Conservation (phyloP, 345 rosid genomes). For the thale cress (Arabidopsis thaliana) region DNA sequence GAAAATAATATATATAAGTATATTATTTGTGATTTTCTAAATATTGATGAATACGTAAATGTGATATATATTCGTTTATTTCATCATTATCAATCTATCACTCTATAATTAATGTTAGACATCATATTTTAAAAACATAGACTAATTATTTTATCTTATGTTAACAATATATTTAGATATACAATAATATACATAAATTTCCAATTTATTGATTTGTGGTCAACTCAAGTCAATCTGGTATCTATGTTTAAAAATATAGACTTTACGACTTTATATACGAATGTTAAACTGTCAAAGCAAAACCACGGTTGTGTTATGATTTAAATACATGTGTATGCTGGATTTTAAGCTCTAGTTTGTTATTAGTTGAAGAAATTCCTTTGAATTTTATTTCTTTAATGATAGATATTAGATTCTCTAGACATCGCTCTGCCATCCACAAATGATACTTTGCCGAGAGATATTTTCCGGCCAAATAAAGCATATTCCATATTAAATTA, state of each 20-base stretch:
- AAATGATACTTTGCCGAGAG: not conserved
- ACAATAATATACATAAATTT: too few species aligned
- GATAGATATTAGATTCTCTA: not conserved
- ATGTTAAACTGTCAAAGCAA: not conserved
- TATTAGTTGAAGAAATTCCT: not conserved
- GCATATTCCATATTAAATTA: not conserved
- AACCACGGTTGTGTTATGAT: not conserved
- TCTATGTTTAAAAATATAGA: too few species aligned
- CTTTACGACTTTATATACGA: not conserved
- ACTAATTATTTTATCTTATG: too few species aligned
- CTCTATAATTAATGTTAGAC: too few species aligned
- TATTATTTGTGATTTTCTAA: not conserved
- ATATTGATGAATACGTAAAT: not conserved
- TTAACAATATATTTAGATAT: too few species aligned
- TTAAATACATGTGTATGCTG: not conserved
- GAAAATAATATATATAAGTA: too few species aligned
- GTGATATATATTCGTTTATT: too few species aligned
- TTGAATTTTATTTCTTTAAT: not conserved
- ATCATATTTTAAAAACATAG: too few species aligned
- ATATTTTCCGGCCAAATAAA: conserved; percentile 23
- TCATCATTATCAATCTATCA: too few species aligned
- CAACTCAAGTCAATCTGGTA: too few species aligned
- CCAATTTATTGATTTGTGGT: too few species aligned
- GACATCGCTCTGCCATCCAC: not conserved
- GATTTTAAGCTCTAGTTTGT: not conserved